phyloP scores from a whole-genome alignment of 2,329 filamentous ascomycete genomes.

The Karstenula rhodostoma region DNA sequence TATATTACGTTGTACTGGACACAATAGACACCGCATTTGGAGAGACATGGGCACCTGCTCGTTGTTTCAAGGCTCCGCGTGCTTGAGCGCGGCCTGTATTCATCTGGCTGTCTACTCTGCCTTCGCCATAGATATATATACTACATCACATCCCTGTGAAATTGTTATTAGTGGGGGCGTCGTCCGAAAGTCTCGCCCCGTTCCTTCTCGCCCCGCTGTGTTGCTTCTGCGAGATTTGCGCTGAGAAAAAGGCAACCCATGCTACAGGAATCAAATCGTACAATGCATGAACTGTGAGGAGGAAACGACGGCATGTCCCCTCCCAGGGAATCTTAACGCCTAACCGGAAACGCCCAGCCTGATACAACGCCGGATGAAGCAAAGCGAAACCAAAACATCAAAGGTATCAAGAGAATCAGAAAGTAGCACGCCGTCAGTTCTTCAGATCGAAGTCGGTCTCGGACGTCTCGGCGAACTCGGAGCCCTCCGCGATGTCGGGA shows the following conservation, averaged over 20 bases:
- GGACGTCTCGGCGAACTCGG: slow-evolving; percentile 26
- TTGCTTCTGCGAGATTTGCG: neutral
- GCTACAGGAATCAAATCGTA: slow-evolving; percentile 18
- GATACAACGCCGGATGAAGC: neutral
- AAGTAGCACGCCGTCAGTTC: slow-evolving; percentile 14
- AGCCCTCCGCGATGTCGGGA: neutral
- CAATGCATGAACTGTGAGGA: slow-evolving; percentile 14
- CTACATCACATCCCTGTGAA: slow-evolving; percentile 7
- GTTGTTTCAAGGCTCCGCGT: neutral
- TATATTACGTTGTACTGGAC: slow-evolving; percentile 13
- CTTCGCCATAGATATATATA: slow-evolving; percentile 15
- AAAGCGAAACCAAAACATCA: neutral
- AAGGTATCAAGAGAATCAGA: neutral
- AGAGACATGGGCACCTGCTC: neutral
- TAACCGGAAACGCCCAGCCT: too few species aligned
- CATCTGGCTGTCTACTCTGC: slow-evolving; percentile 6
- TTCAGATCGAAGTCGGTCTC: slow-evolving; percentile 29
- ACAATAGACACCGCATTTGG: slow-evolving; percentile 9
- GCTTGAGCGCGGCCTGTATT: neutral
- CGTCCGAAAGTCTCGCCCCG: neutral
- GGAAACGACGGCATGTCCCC: neutral
- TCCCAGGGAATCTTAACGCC: slow-evolving; percentile 7
- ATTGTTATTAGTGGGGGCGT: slow-evolving; percentile 13
- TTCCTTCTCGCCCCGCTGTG: neutral
- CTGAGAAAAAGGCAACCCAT: slow-evolving; percentile 8